Conservation (phyloP, 2,329 filamentous ascomycete genomes). For the Lachnellula suecica region DNA sequence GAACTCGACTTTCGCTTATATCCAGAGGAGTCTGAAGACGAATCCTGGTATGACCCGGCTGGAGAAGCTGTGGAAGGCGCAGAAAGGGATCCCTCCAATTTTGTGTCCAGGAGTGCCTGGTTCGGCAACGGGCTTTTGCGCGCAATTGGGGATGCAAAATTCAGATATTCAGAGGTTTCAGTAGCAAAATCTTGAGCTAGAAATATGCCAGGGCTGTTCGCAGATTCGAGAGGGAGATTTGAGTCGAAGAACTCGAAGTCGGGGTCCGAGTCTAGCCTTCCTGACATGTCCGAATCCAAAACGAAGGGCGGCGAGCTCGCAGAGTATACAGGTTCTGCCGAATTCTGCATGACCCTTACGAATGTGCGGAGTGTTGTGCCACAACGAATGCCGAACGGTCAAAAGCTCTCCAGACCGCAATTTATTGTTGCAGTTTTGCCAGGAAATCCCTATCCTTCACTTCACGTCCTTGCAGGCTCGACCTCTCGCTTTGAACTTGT, state of each 20-base stretch:
- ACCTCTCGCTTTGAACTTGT: too few relatives aligned
- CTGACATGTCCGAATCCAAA: conserved; percentile 36
- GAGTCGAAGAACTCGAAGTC: conserved; percentile 39
- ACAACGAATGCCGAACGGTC: not conserved
- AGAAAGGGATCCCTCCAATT: conserved; percentile 20
- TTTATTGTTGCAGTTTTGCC: not conserved
- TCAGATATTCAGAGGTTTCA: conserved; percentile 25
- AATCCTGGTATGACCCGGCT: conserved; percentile 45
- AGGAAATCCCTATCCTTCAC: not conserved
- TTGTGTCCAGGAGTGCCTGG: conserved; percentile 24
- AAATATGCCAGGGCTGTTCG: conserved; percentile 32
- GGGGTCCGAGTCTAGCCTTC: conserved; percentile 30
- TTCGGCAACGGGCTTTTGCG: conserved; percentile 25
- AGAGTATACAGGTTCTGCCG: conserved; percentile 27
- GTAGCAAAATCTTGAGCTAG: conserved; percentile 28
- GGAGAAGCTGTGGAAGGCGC: conserved; percentile 33
- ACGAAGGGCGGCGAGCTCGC: conserved; percentile 34
- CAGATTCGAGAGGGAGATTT: conserved; percentile 28
- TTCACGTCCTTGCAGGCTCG: too few relatives aligned
- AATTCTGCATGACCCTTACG: conserved; percentile 26
- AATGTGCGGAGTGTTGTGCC: conserved; percentile 3
- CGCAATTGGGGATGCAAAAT: conserved; percentile 27
- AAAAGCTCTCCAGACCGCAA: not conserved
- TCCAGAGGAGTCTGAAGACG: conserved; percentile 51
- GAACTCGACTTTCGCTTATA: conserved; percentile 49